Evolutionary conservation across 2,329 filamentous ascomycete genomes (phyloP).

Genomic region (Cladosporium sp.): DNA sequence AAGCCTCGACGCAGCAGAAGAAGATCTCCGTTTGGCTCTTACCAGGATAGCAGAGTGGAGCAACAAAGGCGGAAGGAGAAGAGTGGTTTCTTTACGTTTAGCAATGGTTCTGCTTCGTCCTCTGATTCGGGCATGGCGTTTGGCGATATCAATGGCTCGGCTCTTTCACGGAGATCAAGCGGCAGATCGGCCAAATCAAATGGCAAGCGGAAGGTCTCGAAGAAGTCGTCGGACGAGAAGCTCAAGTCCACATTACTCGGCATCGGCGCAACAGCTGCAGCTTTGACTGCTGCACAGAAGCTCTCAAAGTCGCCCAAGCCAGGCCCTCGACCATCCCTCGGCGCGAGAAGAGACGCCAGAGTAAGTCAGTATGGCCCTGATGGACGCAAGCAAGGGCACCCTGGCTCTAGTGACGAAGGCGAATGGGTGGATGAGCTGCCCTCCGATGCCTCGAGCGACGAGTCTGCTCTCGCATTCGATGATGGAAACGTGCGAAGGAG

Average conservation of each 20-base stretch:
- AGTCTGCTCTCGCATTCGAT: constrained; percentile 60
- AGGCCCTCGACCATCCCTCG: constrained; percentile 24
- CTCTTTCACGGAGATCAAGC: constrained; percentile 13
- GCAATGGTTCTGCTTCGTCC: constrained; percentile 43
- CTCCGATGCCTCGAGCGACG: constrained; percentile 52
- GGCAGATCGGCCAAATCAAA: constrained; percentile 9
- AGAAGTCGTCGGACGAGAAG: constrained; percentile 42
- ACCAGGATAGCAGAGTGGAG: constrained; percentile 20
- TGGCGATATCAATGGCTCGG: constrained; percentile 28
- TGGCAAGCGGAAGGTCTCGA: constrained; percentile 22
- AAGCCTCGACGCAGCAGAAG: constrained; percentile 5
- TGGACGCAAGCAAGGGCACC: constrained; percentile 7
- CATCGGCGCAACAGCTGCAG: constrained; percentile 46
- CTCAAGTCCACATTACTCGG: constrained; percentile 44
- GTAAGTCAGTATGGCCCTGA: constrained; percentile 6
- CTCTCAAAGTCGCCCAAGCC: constrained; percentile 19
- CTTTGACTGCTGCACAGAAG: constrained; percentile 42
- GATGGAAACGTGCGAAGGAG: constrained; percentile 34
- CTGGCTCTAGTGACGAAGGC: constrained; percentile 44
- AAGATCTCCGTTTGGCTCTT: constrained; percentile 13
- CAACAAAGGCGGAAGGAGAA: constrained; percentile 34
- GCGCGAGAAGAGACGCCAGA: constrained; percentile 16
- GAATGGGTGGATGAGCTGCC: constrained; percentile 53
- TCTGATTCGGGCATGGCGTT: constrained; percentile 45
- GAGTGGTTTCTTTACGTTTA: constrained; percentile 47